phyloP scores from a whole-genome alignment of 1,139 yeast species.

The Candida sanyaensis region DNA sequence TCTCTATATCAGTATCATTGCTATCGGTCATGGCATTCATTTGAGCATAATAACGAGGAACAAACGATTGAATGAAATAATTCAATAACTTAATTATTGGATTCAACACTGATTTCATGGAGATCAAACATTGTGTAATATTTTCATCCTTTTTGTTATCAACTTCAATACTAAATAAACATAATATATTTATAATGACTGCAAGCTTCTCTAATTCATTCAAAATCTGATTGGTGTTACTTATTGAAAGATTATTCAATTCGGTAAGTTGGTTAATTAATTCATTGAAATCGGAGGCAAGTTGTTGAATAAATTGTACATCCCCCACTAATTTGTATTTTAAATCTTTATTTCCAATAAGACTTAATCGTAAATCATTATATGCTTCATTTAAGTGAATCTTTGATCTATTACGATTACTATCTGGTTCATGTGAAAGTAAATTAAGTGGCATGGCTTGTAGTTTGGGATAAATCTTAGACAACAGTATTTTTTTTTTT shows the following conservation, averaged over 20 bases:
- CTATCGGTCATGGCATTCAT: background rate
- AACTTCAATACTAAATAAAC: slow-evolving; percentile 25
- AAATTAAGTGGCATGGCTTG: slow-evolving; percentile 5
- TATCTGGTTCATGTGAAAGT: background rate
- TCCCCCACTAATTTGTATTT: slow-evolving; percentile 37
- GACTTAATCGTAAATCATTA: slow-evolving; percentile 27
- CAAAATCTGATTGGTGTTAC: slow-evolving; percentile 6
- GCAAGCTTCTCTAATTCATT: slow-evolving; percentile 24
- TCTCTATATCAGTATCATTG: background rate
- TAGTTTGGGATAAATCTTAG: too few relatives aligned
- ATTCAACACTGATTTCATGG: slow-evolving; percentile 21
- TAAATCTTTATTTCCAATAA: slow-evolving; percentile 46
- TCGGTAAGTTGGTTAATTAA: slow-evolving; percentile 8
- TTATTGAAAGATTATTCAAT: background rate
- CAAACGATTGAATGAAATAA: slow-evolving; percentile 18
- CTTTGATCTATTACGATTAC: background rate
- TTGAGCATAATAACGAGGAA: slow-evolving; percentile 10
- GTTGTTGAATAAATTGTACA: slow-evolving; percentile 19
- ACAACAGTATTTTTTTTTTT: too few relatives aligned
- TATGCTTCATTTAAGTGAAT: background rate
- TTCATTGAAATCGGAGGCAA: slow-evolving; percentile 17
- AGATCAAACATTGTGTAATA: slow-evolving; percentile 17
- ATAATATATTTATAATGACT: slow-evolving; percentile 29
- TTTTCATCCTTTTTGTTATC: slow-evolving; percentile 20
- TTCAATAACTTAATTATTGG: slow-evolving; percentile 21